Base-by-base conservation (phyloP, 257 asterid genomes). In the Linderniella brevidens region DNA sequence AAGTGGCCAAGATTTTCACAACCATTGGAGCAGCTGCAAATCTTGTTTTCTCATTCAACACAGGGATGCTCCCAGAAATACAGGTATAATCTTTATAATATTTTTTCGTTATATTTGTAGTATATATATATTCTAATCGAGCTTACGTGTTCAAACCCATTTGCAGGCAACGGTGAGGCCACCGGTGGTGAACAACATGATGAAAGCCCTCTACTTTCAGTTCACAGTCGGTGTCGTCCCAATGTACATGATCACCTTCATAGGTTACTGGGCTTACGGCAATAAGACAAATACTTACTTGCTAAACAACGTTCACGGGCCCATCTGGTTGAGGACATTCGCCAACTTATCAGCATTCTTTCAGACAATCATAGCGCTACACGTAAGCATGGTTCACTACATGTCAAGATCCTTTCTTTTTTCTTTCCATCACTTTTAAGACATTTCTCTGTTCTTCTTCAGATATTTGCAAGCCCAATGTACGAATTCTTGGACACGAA, bases 401-500 rank as follows among this genome's bases (percentile, higher is more conserved):
- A 45, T 4, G 16, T 9, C 15, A 13, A 43, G 19, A 59, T 12
- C 19, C 19, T 19, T n/a, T 37, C n/a, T 54, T 18, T 43, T 45
- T 47, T 17, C 10, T 35, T 53, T 3, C 13, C 13, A 3, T 11
- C 4, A 11, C 38, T 9, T 1, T 4, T 19, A 35, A 19, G 2
- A 8, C 37, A 25, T 11, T 25, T 25, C 10, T 8, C 35, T 11
- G 15, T 15, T 3, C 64, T 15, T 3, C 64, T 61, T 54, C 73
- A 90, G 99, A 85, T 90, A 52, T 90, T 90, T 46, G 99, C 99
- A 3, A 85, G 99, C 52, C 99, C 99, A n/a, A 90, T 74, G 82
- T 90, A 90, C 58, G 99, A 90, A 72, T 90, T 70, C 49, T 53
- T 90, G 57, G 99, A 90, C 29, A 90, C 99, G 0, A 81, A 61